Conservation (phyloP, 257 asterid genomes). For the Lavandula angustifolia region DNA sequence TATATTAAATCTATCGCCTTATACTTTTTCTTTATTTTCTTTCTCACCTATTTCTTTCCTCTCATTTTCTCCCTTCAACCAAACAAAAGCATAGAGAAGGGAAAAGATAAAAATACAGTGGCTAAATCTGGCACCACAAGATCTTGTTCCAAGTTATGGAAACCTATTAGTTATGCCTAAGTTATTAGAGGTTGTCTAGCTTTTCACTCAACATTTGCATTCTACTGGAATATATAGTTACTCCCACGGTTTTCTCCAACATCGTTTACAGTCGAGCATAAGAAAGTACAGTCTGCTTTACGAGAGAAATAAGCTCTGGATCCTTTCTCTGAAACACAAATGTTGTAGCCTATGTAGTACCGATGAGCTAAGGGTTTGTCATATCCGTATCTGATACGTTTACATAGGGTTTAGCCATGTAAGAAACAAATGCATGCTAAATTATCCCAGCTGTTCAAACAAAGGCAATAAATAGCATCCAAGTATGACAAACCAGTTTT, state of each 20-base stretch:
- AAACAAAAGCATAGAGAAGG: too few species aligned
- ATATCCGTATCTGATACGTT: too few species aligned
- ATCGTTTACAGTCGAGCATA: background rate
- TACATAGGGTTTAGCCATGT: background rate
- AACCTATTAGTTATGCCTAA: background rate
- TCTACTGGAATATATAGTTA: background rate
- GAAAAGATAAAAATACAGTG: too few species aligned
- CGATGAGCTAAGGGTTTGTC: too few species aligned
- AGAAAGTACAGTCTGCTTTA: background rate
- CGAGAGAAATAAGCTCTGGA: background rate
- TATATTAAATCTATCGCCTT: too few species aligned
- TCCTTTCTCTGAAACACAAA: slow-evolving; percentile 1
- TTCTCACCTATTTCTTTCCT: too few species aligned
- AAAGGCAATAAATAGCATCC: background rate
- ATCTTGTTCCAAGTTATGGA: background rate
- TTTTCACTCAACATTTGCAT: background rate
- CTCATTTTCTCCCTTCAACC: too few species aligned
- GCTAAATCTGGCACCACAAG: background rate
- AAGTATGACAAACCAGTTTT: background rate
- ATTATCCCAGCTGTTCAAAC: background rate
- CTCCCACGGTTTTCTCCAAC: background rate
- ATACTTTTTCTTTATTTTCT: too few species aligned
- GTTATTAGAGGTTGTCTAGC: background rate
- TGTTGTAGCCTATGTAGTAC: background rate
- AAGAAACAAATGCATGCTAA: slow-evolving; percentile 3